Conservation (phyloP, 352 stramenopile species). For the Globisporangium camurandrum region DNA sequence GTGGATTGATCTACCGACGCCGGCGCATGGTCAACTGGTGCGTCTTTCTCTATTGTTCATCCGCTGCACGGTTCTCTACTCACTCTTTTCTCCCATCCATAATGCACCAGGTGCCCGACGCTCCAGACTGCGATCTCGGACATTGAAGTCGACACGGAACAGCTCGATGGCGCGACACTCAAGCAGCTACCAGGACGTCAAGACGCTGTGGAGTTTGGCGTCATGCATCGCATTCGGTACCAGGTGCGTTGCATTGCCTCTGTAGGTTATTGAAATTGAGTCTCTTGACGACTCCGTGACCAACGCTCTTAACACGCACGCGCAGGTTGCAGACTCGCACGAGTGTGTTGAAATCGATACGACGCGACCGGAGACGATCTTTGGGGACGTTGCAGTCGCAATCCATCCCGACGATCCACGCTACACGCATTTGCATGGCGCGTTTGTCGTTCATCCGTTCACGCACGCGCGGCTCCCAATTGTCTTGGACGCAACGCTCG, state of each 20-base stretch:
- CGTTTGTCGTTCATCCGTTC: conserved; percentile 95
- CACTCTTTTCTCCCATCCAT: not conserved
- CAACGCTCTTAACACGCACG: too few species aligned
- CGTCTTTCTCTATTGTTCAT: conserved; percentile 16
- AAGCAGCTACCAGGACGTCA: conserved; percentile 66
- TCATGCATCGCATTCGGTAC: conserved; percentile 82
- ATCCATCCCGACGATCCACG: conserved; percentile 94
- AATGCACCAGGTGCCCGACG: conserved; percentile 55
- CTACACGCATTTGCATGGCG: conserved; percentile 95
- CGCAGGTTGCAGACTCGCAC: conserved; percentile 41
- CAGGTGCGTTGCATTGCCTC: conserved; percentile 27
- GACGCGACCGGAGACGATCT: conserved; percentile 98
- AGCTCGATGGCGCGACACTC: conserved; percentile 88
- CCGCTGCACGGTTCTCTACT: not conserved
- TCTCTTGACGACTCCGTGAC: not conserved
- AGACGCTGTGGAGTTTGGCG: conserved; percentile 71
- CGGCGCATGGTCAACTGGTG: conserved; percentile 98
- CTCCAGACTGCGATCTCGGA: conserved; percentile 95
- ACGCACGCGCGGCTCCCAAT: conserved; percentile 88
- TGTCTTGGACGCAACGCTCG: conserved; percentile 91
- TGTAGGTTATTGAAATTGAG: not conserved
- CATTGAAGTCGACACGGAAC: conserved; percentile 97
- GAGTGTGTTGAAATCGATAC: conserved; percentile 93
- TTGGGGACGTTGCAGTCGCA: conserved; percentile 97
- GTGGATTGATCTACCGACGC: conserved; percentile 95